Evolutionary conservation across 306 rosid genomes (phyloP), one percentile per base, ranked within the genome.

Genomic region (Vigna hirtella): DNA sequence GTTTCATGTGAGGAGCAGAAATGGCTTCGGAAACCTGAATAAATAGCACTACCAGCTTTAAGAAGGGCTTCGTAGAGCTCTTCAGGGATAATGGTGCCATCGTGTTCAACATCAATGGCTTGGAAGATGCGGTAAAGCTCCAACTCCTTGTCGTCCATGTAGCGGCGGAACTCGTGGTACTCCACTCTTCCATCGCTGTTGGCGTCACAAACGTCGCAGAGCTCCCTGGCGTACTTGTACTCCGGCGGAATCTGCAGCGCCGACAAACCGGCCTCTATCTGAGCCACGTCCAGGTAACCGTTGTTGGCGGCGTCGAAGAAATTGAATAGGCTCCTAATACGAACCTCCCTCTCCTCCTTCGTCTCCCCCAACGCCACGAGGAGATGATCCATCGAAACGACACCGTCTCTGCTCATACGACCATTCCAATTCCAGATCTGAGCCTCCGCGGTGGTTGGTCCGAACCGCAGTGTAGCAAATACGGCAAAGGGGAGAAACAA

Each of bases 21-120:
- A 59, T 2, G 40, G 0, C 66, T 2, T 9, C 40, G 28, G 9
- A 26, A 26, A 56, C 34, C 63, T 10, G 15, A 58, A 26, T 26
- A 26, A 4, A 36, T n/a, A 17, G 52, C 13, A 16, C 0, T 80
- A 80, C 90, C 90, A 84, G 88, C 88, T 70, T 77, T 82, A 4
- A 76, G 84, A 82, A 87, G 90, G 12, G 90, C 90, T 47, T 87
- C 90, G 58, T 77, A 87, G 12, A 87, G 88, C 78, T 84, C 88
- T 81, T 87, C 90, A 56, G 90, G 90, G 36, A 79, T 84, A 84
- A 87, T 87, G 78, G 63, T 76, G 75, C 90, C 90, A 73, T 50
- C 77, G 47, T 87, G 90, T 64, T 67, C 81, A 0, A 87, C 88
- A 87, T 87, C 90, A 72, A 87, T 84, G 11, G 88, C 85, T 69